A percentile compares a stretch with the other conserved stretches of the same genome.
These are phyloP conservation scores for Toxicodendron radicans DNA, from an alignment of 345 rosid species.

Conservation along the genomic window DNA sequence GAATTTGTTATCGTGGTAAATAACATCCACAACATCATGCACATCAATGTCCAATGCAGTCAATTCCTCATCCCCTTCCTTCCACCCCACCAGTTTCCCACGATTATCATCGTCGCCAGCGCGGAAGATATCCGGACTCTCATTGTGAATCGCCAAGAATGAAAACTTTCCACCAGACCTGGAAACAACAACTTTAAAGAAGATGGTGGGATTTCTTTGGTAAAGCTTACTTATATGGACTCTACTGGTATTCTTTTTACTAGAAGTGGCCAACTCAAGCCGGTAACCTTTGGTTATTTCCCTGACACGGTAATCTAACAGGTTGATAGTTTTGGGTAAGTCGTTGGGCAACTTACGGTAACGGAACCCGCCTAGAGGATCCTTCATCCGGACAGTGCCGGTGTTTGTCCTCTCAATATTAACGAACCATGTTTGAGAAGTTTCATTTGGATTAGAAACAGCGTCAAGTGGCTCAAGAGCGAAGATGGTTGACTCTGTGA, in stretches of 20 bases:
- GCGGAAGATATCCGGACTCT: neutral
- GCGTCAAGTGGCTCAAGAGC: too few species aligned
- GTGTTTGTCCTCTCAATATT: conserved; percentile 15
- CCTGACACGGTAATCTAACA: conserved; percentile 21
- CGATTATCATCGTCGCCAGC: too few species aligned
- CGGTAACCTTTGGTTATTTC: conserved; percentile 21
- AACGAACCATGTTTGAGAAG: conserved; percentile 19
- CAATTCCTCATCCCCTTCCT: conserved; percentile 24
- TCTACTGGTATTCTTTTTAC: too few species aligned
- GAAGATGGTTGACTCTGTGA: too few species aligned
- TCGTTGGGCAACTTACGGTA: neutral
- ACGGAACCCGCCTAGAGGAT: conserved; percentile 7
- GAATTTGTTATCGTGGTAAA: too few species aligned
- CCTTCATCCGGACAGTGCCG: conserved; percentile 6
- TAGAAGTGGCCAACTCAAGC: too few species aligned
- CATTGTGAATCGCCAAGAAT: conserved; percentile 2
- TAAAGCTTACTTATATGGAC: too few species aligned
- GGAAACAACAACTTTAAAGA: neutral
- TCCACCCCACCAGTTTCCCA: conserved; percentile 22
- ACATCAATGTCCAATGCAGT: neutral
- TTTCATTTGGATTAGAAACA: too few species aligned
- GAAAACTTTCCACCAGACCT: neutral
- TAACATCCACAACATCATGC: too few species aligned
- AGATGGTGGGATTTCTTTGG: too few species aligned
- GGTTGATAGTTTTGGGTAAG: conserved; percentile 20